Conservation (phyloP, 495 filamentous ascomycete species). For the Amphirosellinia nigrospora region DNA sequence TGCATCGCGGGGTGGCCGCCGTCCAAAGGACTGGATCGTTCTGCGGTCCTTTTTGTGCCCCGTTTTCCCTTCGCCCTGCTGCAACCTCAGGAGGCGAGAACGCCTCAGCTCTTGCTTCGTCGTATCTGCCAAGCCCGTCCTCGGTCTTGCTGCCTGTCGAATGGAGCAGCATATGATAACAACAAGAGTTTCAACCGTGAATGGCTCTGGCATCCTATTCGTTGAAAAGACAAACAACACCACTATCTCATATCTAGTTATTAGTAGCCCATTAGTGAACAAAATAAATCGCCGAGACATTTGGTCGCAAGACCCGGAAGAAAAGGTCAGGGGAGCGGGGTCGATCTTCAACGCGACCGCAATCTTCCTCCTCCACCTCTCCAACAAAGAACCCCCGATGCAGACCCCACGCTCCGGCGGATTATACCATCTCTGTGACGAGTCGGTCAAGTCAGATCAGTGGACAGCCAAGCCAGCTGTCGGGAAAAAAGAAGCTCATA, state of each 20-base stretch:
- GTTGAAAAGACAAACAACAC: slow-evolving; percentile 1
- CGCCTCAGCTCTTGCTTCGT: neutral
- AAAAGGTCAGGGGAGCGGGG: neutral
- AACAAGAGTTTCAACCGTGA: neutral
- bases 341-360: neutral
- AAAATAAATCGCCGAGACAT: slow-evolving; percentile 18
- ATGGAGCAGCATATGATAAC: neutral
- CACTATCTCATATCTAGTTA: neutral
- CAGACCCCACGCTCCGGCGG: neutral
- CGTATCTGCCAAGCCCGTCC: neutral
- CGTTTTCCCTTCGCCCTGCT: slow-evolving; percentile 3
- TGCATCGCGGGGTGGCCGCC: slow-evolving; percentile 10
- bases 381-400: neutral
- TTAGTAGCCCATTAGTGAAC: neutral
- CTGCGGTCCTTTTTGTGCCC: neutral
- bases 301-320: slow-evolving; percentile 15
- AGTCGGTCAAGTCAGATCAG: neutral
- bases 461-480: neutral
- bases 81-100: neutral
- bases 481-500: neutral
- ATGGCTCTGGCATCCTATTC: neutral
- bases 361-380: neutral
- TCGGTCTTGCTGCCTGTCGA: neutral
- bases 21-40: slow-evolving; percentile 13
- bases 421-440: neutral